These are phyloP conservation scores for Verticillium klebahnii DNA, from an alignment of 2,329 filamentous ascomycete species.

Conservation along the genomic window DNA sequence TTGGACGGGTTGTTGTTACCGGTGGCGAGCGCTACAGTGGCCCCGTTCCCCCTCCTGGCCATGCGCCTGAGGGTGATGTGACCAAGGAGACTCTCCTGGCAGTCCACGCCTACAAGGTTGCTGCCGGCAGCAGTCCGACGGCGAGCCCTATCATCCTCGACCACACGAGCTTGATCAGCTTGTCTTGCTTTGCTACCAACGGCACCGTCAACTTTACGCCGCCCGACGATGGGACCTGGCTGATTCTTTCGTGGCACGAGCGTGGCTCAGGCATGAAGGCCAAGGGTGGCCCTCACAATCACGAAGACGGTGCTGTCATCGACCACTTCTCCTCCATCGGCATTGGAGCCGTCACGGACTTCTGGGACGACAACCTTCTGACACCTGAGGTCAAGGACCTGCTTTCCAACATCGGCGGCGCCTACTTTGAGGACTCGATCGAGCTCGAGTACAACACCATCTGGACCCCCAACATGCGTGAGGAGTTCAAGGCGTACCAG, in stretches of 20 bases:
- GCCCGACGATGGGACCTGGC: conserved; percentile 7
- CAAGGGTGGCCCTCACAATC: conserved; percentile 6
- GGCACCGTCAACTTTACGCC: conserved; percentile 7
- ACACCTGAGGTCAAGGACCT: conserved; percentile 3
- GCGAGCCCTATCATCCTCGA: conserved; percentile 6
- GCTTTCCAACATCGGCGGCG: conserved; percentile 5
- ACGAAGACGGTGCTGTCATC: conserved; percentile 6
- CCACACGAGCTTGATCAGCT: conserved; percentile 3
- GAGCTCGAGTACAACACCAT: conserved; percentile 9
- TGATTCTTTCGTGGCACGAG: conserved; percentile 6
- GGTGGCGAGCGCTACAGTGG: conserved; percentile 4
- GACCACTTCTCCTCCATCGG: conserved; percentile 7
- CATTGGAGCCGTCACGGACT: conserved; percentile 5
- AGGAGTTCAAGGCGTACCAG: conserved; percentile 5
- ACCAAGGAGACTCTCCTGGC: conserved; percentile 8
- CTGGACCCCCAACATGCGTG: conserved; percentile 4
- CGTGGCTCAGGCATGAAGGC: conserved; percentile 6
- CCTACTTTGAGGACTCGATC: conserved; percentile 11
- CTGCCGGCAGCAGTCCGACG: conserved; percentile 1
- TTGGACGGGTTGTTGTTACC: neutral
- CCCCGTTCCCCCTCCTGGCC: conserved; percentile 2
- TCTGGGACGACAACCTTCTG: conserved; percentile 7
- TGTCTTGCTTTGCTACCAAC: conserved; percentile 1
- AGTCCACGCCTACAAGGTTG: conserved; percentile 6
- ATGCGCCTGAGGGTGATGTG: conserved; percentile 1